These are phyloP conservation scores for Lipomyces lipofer DNA, from an alignment of 805 yeast species.

Conservation along the genomic window DNA sequence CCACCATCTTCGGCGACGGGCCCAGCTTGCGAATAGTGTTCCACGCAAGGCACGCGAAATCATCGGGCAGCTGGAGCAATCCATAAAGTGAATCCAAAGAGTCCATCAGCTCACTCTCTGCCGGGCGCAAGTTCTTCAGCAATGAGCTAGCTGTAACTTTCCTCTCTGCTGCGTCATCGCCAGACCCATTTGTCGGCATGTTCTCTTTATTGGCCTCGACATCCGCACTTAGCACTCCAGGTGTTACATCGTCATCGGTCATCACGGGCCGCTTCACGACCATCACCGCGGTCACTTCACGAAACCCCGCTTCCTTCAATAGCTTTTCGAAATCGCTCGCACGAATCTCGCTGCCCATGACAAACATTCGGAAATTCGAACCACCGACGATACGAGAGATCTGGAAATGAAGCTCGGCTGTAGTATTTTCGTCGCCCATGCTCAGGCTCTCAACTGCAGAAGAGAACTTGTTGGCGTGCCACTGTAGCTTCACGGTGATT, in stretches of 20 bases:
- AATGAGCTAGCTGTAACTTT: neutral
- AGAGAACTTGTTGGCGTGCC: slow-evolving; percentile 1
- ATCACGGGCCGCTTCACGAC: slow-evolving; percentile 4
- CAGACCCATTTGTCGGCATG: no score
- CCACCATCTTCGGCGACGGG: slow-evolving; percentile 7
- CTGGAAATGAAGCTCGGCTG: slow-evolving; percentile 5
- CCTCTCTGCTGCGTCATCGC: neutral
- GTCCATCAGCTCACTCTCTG: slow-evolving; percentile 10
- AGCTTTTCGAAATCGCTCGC: neutral
- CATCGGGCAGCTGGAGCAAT: slow-evolving; percentile 14
- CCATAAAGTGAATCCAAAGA: slow-evolving; percentile 8
- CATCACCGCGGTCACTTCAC: slow-evolving; percentile 18
- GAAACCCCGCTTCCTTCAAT: slow-evolving; percentile 19
- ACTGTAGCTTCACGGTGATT: slow-evolving; percentile 12
- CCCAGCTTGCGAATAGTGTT: slow-evolving; percentile 9
- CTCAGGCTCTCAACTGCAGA: neutral
- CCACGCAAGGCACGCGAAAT: slow-evolving; percentile 9
- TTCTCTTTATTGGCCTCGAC: no score
- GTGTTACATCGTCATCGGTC: neutral
- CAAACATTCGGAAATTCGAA: slow-evolving; percentile 15
- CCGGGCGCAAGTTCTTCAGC: neutral
- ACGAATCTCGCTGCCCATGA: slow-evolving; percentile 18
- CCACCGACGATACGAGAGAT: slow-evolving; percentile 1
- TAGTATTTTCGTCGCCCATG: slow-evolving; percentile 8
- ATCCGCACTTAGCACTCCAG: neutral